Conservation (phyloP, 108 stramenopile species). For the Nitzschia inconspicua region DNA sequence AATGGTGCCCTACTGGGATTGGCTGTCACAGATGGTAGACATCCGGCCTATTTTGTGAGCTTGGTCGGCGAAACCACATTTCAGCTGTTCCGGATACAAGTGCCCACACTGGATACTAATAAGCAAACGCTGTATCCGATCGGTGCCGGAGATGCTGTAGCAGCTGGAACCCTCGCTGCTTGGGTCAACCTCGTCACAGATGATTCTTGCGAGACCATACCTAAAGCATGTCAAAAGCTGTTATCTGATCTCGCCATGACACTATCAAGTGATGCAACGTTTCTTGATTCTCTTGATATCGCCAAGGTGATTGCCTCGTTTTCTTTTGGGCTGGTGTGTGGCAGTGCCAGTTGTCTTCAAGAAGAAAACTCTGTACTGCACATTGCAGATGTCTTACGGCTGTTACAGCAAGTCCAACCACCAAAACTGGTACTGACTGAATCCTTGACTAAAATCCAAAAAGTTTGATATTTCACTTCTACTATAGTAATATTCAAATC, state of each 20-base stretch:
- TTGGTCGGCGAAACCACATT: conserved; percentile 12
- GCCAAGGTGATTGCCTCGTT: conserved; percentile 32
- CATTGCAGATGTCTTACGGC: conserved; percentile 39
- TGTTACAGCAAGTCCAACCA: conserved; percentile 39
- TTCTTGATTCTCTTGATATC: not conserved
- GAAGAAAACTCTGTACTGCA: conserved; percentile 80
- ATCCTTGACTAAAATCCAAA: not conserved
- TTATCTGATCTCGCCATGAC: not conserved
- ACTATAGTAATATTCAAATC: not conserved
- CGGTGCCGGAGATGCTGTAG: conserved; percentile 85
- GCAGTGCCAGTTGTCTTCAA: conserved; percentile 73
- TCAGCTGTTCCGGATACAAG: conserved; percentile 23
- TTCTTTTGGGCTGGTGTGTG: conserved; percentile 80
- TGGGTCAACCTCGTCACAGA: conserved; percentile 48
- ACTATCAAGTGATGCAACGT: not conserved
- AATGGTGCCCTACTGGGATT: conserved; percentile 51
- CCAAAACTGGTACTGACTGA: conserved; percentile 14
- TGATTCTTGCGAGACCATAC: not conserved
- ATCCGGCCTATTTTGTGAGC: conserved; percentile 56
- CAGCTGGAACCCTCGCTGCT: conserved; percentile 77
- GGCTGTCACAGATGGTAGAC: conserved; percentile 65
- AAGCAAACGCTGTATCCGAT: conserved; percentile 63
- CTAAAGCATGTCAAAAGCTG: not conserved
- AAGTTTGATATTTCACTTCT: not conserved
- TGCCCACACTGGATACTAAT: conserved; percentile 18